These are phyloP conservation scores for Beauveria sp. DNA, from an alignment of 2,329 filamentous ascomycete genomes.

Conservation along the genomic window DNA sequence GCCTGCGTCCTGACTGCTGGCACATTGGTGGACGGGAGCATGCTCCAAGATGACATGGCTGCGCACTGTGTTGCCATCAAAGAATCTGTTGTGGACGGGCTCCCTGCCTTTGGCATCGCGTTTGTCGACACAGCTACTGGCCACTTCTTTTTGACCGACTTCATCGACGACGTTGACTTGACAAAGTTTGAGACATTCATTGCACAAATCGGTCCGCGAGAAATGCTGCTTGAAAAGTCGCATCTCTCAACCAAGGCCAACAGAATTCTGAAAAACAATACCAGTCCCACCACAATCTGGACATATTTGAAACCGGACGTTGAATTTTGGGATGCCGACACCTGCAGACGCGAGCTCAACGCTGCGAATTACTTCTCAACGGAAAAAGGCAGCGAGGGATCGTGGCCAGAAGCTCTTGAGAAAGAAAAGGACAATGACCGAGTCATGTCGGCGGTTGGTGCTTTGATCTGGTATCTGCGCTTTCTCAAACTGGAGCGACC, in stretches of 20 bases:
- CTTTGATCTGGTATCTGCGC: slow-evolving; percentile 77
- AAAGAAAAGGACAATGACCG: slow-evolving; percentile 71
- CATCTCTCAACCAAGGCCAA: slow-evolving; percentile 80
- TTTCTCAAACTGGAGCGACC: slow-evolving; percentile 83
- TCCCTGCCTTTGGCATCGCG: slow-evolving; percentile 80
- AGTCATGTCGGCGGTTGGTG: slow-evolving; percentile 86
- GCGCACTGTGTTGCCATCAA: slow-evolving; percentile 96
- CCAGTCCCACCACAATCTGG: slow-evolving; percentile 86
- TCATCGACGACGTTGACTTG: slow-evolving; percentile 83
- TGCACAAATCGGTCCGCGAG: slow-evolving; percentile 81
- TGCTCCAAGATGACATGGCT: slow-evolving; percentile 97
- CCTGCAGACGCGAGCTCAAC: slow-evolving; percentile 72
- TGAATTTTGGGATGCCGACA: slow-evolving; percentile 88
- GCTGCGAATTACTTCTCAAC: slow-evolving; percentile 70
- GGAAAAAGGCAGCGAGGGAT: slow-evolving; percentile 46
- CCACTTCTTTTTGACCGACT: slow-evolving; percentile 88
- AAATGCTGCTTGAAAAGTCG: slow-evolving; percentile 83
- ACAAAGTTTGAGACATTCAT: slow-evolving; percentile 97
- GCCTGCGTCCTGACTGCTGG: slow-evolving; percentile 86
- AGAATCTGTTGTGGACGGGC: slow-evolving; percentile 62
- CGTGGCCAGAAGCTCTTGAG: slow-evolving; percentile 69
- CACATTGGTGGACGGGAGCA: slow-evolving; percentile 88
- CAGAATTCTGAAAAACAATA: slow-evolving; percentile 94
- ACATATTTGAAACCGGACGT: slow-evolving; percentile 79
- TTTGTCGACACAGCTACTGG: slow-evolving; percentile 96